phyloP scores from a whole-genome alignment of 1,284 basidiomycete genomes.

The Phellopilus nigrolimitatus region DNA sequence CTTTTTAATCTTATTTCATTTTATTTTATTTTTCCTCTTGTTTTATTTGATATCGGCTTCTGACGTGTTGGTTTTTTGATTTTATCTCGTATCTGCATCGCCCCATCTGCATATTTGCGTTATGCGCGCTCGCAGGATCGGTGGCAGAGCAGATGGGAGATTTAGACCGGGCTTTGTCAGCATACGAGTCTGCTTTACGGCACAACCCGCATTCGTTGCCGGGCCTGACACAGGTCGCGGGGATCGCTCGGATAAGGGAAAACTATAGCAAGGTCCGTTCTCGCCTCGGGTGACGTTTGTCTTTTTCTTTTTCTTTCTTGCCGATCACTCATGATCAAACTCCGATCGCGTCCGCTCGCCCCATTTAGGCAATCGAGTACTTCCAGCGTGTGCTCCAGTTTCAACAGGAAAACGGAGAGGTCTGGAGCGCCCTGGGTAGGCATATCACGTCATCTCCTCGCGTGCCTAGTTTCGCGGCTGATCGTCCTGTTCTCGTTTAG shows the following conservation, averaged over 20 bases:
- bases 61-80: background rate
- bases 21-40: no score
- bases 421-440: constrained; percentile 88
- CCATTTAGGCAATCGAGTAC: constrained; percentile 83
- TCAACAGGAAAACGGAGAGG: constrained; percentile 90
- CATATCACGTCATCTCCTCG: constrained; percentile 24
- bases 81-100: no score
- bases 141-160: constrained; percentile 91
- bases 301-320: constrained; percentile 21
- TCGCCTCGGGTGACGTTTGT: constrained; percentile 31
- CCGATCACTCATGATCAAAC: constrained; percentile 12
- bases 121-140: constrained; percentile 48
- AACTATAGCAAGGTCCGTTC: constrained; percentile 75
- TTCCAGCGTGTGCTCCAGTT: constrained; percentile 88
- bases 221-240: constrained; percentile 87
- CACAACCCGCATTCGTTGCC: constrained; percentile 87
- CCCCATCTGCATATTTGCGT: background rate
- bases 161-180: constrained; percentile 81
- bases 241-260: constrained; percentile 84
- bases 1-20: no score
- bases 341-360: constrained; percentile 21
- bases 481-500: constrained; percentile 34
- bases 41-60: no score
- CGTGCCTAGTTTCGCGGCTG: constrained; percentile 23
- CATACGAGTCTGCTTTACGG: constrained; percentile 88